phyloP scores from a whole-genome alignment of 2,329 filamentous ascomycete genomes.

The Arthrobotrys conoides region DNA sequence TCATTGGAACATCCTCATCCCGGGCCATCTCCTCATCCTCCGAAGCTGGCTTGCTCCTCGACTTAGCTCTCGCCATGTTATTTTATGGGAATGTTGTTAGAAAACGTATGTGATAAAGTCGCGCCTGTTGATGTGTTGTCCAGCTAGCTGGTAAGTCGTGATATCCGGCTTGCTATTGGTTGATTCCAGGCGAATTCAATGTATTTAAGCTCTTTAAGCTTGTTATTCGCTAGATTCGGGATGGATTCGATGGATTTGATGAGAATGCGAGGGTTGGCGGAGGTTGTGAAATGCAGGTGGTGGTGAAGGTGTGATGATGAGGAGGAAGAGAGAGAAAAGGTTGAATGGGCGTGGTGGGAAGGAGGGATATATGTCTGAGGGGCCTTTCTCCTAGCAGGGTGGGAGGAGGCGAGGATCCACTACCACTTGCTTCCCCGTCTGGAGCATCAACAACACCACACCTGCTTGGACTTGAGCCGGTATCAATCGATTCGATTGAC shows the following conservation, averaged over 20 bases:
- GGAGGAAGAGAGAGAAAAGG: constrained; percentile 58
- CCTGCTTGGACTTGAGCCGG: not conserved
- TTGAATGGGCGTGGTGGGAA: constrained; percentile 60
- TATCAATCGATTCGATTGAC: not conserved
- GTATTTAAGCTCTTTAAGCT: constrained; percentile 17
- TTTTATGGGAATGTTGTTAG: constrained; percentile 13
- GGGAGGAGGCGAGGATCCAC: constrained; percentile 61
- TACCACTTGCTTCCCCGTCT: constrained; percentile 37
- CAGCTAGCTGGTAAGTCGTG: constrained; percentile 55
- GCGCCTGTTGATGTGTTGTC: constrained; percentile 59
- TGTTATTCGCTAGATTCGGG: constrained; percentile 9
- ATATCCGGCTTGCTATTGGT: constrained; percentile 43
- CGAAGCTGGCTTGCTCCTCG: constrained; percentile 52
- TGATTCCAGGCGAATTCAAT: constrained; percentile 38
- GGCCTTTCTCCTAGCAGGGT: constrained; percentile 61
- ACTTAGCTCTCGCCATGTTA: constrained; percentile 43
- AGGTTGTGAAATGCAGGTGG: constrained; percentile 30
- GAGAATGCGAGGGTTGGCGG: constrained; percentile 27
- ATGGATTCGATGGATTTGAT: constrained; percentile 10
- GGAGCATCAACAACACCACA: constrained; percentile 60
- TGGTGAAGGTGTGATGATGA: constrained; percentile 52
- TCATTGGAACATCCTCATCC: constrained; percentile 64
- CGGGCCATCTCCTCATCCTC: constrained; percentile 50
- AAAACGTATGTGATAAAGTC: constrained; percentile 25
- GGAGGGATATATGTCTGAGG: constrained; percentile 61